A percentile compares a stretch with the other conserved stretches of the same genome.
phyloP scores from a whole-genome alignment of 2,329 filamentous ascomycete species.

The Stagonosporopsis vannaccii region DNA sequence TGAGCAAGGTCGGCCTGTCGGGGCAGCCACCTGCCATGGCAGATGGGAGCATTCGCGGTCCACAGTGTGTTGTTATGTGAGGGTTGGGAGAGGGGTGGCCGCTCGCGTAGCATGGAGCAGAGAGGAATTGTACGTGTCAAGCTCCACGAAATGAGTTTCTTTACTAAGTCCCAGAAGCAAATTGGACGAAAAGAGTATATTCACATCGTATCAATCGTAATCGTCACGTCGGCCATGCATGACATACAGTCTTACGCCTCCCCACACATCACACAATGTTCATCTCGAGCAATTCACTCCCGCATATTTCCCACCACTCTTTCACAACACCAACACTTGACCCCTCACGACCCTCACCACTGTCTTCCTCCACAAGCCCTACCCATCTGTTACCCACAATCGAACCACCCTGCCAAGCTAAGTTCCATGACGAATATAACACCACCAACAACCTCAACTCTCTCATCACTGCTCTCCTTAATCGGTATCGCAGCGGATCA shows the following conservation, averaged over 20 bases:
- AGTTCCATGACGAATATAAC: no score
- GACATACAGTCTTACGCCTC: no score
- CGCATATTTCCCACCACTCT: background rate
- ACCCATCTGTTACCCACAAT: no score
- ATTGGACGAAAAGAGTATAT: background rate
- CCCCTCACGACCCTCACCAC: no score
- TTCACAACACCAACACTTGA: no score
- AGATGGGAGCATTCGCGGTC: slow-evolving; percentile 4
- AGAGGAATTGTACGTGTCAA: background rate
- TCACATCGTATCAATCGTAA: background rate
- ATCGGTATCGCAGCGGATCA: no score
- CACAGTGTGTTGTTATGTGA: slow-evolving; percentile 14
- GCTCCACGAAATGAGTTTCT: no score
- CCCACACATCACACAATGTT: no score
- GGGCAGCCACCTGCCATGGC: background rate
- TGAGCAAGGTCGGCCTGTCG: background rate
- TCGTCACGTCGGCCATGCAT: background rate
- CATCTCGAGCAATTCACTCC: background rate
- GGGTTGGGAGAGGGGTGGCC: background rate
- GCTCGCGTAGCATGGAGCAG: background rate
- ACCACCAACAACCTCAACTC: no score
- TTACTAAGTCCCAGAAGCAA: background rate
- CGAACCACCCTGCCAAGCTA: no score
- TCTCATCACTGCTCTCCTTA: no score
- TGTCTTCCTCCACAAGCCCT: no score